A percentile compares a stretch with the other conserved stretches of the same genome.
phyloP scores from a whole-genome alignment of 2,329 filamentous ascomycete genomes.

The Fusarium scirpi region DNA sequence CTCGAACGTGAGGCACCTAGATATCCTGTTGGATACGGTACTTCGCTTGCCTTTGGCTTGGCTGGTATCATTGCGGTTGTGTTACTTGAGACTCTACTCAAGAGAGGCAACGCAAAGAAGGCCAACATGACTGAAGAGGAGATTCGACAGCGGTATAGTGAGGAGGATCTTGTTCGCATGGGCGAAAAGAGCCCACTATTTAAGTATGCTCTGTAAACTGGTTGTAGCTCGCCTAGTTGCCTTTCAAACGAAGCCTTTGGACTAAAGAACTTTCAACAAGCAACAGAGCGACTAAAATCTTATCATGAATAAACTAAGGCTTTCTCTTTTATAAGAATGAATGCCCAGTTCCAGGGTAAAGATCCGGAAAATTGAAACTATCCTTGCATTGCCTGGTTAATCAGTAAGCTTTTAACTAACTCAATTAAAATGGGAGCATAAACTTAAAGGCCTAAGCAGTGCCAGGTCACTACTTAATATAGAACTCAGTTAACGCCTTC shows the following conservation, averaged over 20 bases:
- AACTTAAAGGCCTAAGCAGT: too few species aligned
- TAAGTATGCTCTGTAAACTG: constrained; percentile 15
- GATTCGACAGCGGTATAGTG: constrained; percentile 1
- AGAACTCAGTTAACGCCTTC: too few species aligned
- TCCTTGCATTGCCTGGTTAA: too few species aligned
- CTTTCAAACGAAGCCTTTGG: too few species aligned
- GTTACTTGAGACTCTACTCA: constrained; percentile 2
- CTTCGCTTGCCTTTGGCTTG: constrained; percentile 15
- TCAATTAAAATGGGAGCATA: too few species aligned
- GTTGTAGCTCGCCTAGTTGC: neutral
- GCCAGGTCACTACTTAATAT: too few species aligned
- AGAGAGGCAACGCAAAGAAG: constrained; percentile 21
- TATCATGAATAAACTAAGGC: rapidly evolving
- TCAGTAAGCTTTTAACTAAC: too few species aligned
- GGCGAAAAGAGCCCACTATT: constrained; percentile 25
- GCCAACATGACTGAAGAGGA: constrained; percentile 11
- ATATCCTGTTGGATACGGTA: constrained; percentile 15
- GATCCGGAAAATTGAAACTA: too few species aligned
- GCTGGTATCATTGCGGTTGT: constrained; percentile 18
- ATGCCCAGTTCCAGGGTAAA: too few species aligned
- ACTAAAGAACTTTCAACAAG: rapidly evolving
- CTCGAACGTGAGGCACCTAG: constrained; percentile 18
- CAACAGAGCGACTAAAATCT: too few species aligned
- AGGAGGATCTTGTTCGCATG: constrained; percentile 22
- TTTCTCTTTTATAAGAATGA: too few species aligned